phyloP scores from a whole-genome alignment of 768 basidiomycete genomes.

The Thelephora aurantiotincta region DNA sequence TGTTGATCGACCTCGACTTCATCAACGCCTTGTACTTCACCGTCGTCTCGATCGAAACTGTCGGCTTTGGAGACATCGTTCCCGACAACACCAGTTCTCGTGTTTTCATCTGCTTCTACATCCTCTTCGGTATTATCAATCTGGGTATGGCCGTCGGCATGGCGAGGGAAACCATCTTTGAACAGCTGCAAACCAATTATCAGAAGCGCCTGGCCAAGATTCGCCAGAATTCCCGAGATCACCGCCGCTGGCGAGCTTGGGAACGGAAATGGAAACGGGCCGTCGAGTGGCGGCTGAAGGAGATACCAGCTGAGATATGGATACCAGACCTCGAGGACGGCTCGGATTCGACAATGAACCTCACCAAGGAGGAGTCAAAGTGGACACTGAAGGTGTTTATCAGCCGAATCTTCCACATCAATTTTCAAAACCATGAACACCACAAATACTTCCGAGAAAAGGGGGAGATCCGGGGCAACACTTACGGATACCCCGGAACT shows the following conservation, averaged over 20 bases:
- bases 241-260: constrained; percentile 28
- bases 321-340: constrained; percentile 22
- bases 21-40: constrained; percentile 71
- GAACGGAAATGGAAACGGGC: constrained; percentile 44
- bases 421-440: not conserved
- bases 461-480: constrained; percentile 1
- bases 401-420: not conserved
- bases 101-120: constrained; percentile 46
- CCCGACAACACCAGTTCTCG: constrained; percentile 37
- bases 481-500: constrained; percentile 21
- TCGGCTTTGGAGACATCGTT: constrained; percentile 64
- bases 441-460: not conserved
- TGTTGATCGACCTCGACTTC: constrained; percentile 42
- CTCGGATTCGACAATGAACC: not conserved
- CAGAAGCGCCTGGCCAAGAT: constrained; percentile 35
- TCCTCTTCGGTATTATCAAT: constrained; percentile 46
- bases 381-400: not conserved
- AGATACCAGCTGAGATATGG: constrained; percentile 36
- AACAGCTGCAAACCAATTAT: constrained; percentile 56
- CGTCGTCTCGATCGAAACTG: constrained; percentile 53
- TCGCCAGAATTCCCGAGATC: constrained; percentile 30
- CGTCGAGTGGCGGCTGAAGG: constrained; percentile 48
- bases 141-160: constrained; percentile 45
- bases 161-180: constrained; percentile 57
- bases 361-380: constrained; percentile 4